Conservation (phyloP, 2,329 filamentous ascomycete genomes). For the Sordariomycetes sp. region DNA sequence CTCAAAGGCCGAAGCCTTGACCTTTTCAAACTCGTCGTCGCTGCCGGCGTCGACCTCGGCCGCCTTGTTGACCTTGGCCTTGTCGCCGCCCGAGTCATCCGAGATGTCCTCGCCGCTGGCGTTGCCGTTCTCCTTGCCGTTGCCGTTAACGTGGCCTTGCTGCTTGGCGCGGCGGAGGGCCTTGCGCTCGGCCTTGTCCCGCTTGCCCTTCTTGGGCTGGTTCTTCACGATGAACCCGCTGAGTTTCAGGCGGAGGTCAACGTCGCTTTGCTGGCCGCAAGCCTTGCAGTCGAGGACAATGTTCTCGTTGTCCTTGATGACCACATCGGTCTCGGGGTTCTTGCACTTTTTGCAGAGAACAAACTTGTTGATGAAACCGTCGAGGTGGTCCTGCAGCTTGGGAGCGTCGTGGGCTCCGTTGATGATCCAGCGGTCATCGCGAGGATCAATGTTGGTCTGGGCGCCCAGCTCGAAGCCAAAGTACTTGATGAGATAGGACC, state of each 20-base stretch:
- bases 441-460: slow-evolving; percentile 94
- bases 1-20: slow-evolving; percentile 47
- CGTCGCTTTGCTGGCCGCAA: slow-evolving; percentile 84
- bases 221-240: slow-evolving; percentile 97
- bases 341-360: slow-evolving; percentile 99
- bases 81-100: slow-evolving; percentile 32
- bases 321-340: slow-evolving; percentile 95
- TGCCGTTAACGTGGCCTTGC: slow-evolving; percentile 43
- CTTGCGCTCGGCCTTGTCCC: slow-evolving; percentile 87
- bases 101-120: background rate
- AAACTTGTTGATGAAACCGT: slow-evolving; percentile 97
- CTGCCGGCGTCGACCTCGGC: slow-evolving; percentile 54
- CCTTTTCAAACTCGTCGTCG: slow-evolving; percentile 83
- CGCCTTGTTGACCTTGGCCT: slow-evolving; percentile 37
- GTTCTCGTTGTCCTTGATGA: slow-evolving; percentile 73
- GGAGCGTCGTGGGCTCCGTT: slow-evolving; percentile 91
- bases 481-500: slow-evolving; percentile 97
- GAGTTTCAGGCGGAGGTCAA: slow-evolving; percentile 88
- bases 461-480: slow-evolving; percentile 98
- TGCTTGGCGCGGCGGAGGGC: slow-evolving; percentile 85
- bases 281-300: slow-evolving; percentile 98
- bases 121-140: slow-evolving; percentile 18
- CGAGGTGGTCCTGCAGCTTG: slow-evolving; percentile 96
- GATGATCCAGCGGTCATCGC: slow-evolving; percentile 99
- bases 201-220: slow-evolving; percentile 86